These are phyloP conservation scores for Didymella pinodella DNA, from an alignment of 2,329 filamentous ascomycete genomes.

Conservation along the genomic window DNA sequence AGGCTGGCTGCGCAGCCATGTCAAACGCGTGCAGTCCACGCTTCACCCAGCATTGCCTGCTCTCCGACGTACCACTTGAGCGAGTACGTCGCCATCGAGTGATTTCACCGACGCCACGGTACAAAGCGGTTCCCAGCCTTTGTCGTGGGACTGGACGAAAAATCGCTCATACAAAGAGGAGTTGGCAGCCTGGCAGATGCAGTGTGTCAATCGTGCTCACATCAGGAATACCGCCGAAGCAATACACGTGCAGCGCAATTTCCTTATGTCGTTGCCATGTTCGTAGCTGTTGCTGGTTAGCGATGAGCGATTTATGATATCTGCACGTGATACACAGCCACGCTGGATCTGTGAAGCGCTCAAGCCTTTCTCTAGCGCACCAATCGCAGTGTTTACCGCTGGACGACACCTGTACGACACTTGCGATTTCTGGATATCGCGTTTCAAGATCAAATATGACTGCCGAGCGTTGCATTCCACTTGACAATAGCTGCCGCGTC, in stretches of 20 bases:
- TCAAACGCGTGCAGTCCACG: slow-evolving; percentile 11
- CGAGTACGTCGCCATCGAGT: not conserved
- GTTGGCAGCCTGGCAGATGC: slow-evolving; percentile 13
- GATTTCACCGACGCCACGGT: slow-evolving; percentile 6
- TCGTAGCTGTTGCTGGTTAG: slow-evolving; percentile 37
- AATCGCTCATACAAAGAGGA: slow-evolving; percentile 34
- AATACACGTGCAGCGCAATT: slow-evolving; percentile 22
- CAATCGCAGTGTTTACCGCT: slow-evolving; percentile 14
- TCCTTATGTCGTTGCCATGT: slow-evolving; percentile 19
- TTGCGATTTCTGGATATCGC: slow-evolving; percentile 7
- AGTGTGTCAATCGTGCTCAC: slow-evolving; percentile 21
- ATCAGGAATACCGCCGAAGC: slow-evolving; percentile 17
- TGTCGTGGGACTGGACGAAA: slow-evolving; percentile 31
- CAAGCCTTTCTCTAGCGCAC: slow-evolving; percentile 9
- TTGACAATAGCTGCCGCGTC: slow-evolving; percentile 9
- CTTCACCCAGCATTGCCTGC: slow-evolving; percentile 1
- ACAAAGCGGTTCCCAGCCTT: slow-evolving; percentile 14
- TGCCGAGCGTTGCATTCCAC: slow-evolving; percentile 6
- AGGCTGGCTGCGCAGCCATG: slow-evolving; percentile 6
- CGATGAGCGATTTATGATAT: slow-evolving; percentile 34
- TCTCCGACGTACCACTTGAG: slow-evolving; percentile 1
- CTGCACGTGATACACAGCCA: slow-evolving; percentile 29
- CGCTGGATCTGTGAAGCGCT: slow-evolving; percentile 18
- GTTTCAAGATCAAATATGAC: slow-evolving; percentile 18
- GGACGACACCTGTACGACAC: slow-evolving; percentile 12